Percentiles rank a stretch among this genome's conserved stretches.
Conservation (phyloP, 202 grass and related monocot species). For the Panicum virgatum region DNA sequence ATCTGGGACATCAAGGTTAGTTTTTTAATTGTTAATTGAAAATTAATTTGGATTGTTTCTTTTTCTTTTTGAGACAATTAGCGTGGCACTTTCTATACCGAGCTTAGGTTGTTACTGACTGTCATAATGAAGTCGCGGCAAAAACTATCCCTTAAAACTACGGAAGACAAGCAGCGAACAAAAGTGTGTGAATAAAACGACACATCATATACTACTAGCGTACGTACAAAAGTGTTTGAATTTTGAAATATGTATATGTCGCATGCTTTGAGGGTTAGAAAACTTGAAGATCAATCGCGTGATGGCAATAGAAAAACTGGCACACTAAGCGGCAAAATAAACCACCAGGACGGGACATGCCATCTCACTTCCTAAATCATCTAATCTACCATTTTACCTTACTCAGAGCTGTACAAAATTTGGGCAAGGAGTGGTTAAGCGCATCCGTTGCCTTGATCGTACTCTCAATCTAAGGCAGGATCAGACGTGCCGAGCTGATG, state of each 20-base stretch:
- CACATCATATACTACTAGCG: no score
- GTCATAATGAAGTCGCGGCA: no score
- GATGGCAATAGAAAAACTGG: neutral
- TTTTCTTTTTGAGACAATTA: no score
- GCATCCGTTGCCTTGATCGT: neutral
- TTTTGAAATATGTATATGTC: no score
- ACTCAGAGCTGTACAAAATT: neutral
- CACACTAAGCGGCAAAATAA: neutral
- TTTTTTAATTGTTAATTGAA: neutral
- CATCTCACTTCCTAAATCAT: neutral
- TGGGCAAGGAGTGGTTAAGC: neutral
- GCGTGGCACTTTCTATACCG: no score
- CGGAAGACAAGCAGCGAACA: no score
- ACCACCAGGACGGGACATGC: neutral
- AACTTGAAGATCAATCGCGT: neutral
- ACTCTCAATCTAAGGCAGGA: neutral
- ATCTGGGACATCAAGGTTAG: no score
- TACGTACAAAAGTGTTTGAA: no score
- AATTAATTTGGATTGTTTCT: no score
- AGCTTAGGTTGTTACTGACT: no score
- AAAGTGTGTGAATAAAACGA: no score
- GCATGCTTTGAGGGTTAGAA: neutral
- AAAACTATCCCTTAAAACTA: no score
- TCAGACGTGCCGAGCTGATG: neutral
- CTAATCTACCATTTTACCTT: neutral